These are phyloP conservation scores for Helotiales sp. DNA, from an alignment of 2,329 filamentous ascomycete species.

Conservation along the genomic window DNA sequence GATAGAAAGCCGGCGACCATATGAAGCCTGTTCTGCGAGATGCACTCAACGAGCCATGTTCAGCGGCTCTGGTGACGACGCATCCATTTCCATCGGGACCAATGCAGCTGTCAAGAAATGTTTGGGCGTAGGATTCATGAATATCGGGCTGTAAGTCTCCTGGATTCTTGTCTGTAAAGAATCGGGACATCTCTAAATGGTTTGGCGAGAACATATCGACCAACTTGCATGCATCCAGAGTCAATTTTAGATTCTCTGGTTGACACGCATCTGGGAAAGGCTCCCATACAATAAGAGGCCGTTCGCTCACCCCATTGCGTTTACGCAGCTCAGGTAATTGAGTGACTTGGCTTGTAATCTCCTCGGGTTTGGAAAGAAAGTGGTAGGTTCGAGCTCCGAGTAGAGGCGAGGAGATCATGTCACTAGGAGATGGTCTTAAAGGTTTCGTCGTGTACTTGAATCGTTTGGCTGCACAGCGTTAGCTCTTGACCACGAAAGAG, in stretches of 20 bases:
- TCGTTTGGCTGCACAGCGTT: background rate
- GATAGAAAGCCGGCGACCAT: background rate
- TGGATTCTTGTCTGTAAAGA: background rate
- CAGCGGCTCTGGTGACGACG: background rate
- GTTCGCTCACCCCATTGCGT: background rate
- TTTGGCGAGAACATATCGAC: background rate
- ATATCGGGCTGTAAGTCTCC: background rate
- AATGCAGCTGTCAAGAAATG: background rate
- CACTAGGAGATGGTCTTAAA: background rate
- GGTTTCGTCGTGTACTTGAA: background rate
- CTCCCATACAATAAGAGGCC: background rate
- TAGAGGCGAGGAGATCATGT: background rate
- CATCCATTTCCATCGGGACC: background rate
- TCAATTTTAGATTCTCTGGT: background rate
- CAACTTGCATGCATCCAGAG: background rate
- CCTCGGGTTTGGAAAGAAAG: background rate
- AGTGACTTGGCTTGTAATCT: background rate
- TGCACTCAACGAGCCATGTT: background rate
- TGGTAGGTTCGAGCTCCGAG: background rate
- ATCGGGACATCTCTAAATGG: background rate
- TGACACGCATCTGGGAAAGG: background rate
- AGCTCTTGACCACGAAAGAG: no score
- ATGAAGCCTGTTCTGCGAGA: background rate
- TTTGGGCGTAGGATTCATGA: background rate
- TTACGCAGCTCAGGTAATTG: background rate